Evolutionary conservation across 2,329 filamentous ascomycete species (phyloP).

Genomic region (Colletotrichum lindemuthianum): DNA sequence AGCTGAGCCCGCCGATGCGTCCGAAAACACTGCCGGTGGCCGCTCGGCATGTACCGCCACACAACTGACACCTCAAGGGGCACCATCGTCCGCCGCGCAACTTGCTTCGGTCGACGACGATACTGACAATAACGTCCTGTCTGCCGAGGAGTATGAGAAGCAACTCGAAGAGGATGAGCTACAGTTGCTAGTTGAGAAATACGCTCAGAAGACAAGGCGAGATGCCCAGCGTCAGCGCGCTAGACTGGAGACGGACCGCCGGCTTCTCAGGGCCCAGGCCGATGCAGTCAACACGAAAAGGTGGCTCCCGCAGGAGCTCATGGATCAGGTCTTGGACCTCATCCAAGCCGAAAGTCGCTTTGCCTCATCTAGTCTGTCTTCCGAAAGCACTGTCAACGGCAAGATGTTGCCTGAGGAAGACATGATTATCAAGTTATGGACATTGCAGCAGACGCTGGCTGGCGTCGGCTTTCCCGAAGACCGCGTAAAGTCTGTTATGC

Average conservation of each 20-base stretch:
- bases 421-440: slow-evolving; percentile 83
- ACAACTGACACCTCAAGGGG: slow-evolving; percentile 28
- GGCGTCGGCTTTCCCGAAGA: slow-evolving; percentile 74
- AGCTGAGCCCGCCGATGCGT: slow-evolving; percentile 62
- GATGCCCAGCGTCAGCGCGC: slow-evolving; percentile 81
- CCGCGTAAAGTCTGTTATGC: slow-evolving; percentile 71
- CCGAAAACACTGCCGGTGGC: slow-evolving; percentile 35
- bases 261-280: slow-evolving; percentile 82
- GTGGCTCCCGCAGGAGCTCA: slow-evolving; percentile 83
- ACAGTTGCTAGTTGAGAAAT: slow-evolving; percentile 86
- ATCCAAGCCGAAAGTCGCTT: slow-evolving; percentile 73
- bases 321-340: slow-evolving; percentile 81
- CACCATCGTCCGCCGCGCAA: slow-evolving; percentile 44
- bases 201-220: slow-evolving; percentile 80
- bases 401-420: slow-evolving; percentile 80
- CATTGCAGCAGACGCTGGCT: slow-evolving; percentile 77
- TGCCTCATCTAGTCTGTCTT: slow-evolving; percentile 58
- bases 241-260: slow-evolving; percentile 85
- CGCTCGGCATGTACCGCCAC: slow-evolving; percentile 11
- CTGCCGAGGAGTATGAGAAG: slow-evolving; percentile 87
- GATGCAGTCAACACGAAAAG: slow-evolving; percentile 76
- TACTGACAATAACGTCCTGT: slow-evolving; percentile 61
- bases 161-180: slow-evolving; percentile 92
- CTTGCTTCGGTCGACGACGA: slow-evolving; percentile 38
- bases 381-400: slow-evolving; percentile 52